phyloP scores from a whole-genome alignment of 345 rosid species.

The Syzygium oleosum region DNA sequence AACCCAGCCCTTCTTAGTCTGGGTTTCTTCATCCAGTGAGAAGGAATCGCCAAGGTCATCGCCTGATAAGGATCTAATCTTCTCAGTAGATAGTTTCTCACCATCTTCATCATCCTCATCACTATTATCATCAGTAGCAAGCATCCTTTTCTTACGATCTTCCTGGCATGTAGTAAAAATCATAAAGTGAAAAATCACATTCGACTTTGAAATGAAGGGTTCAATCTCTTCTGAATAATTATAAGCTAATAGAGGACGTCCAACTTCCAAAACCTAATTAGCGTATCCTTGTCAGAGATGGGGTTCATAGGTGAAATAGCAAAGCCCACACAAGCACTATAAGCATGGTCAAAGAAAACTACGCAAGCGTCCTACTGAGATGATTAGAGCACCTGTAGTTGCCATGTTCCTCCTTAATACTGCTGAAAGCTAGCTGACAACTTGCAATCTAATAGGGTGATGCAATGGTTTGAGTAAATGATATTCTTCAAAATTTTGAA shows the following conservation, averaged over 20 bases:
- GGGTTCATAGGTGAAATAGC: background rate
- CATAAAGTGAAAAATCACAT: background rate
- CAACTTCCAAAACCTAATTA: background rate
- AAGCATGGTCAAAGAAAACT: background rate
- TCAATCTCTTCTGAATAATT: background rate
- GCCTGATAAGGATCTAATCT: slow-evolving; percentile 46
- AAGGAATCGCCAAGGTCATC: slow-evolving; percentile 96
- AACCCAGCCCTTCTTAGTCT: slow-evolving; percentile 63
- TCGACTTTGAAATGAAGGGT: background rate
- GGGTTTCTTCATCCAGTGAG: slow-evolving; percentile 45
- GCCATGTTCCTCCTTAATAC: background rate
- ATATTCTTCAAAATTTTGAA: background rate
- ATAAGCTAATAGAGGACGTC: background rate
- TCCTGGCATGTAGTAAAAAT: slow-evolving; percentile 35
- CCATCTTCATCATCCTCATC: slow-evolving; percentile 62
- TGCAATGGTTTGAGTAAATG: background rate
- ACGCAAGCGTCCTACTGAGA: background rate
- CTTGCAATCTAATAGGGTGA: background rate
- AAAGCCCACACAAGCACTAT: background rate
- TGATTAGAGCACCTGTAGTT: background rate
- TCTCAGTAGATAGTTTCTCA: slow-evolving; percentile 27
- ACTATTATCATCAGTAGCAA: slow-evolving; percentile 51
- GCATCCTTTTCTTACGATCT: slow-evolving; percentile 82
- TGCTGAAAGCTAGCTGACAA: background rate
- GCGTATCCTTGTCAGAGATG: background rate